Evolutionary conservation across 2,329 filamentous ascomycete genomes (phyloP), one percentile per base, ranked within the genome.

Genomic region (Fusarium scirpi): DNA sequence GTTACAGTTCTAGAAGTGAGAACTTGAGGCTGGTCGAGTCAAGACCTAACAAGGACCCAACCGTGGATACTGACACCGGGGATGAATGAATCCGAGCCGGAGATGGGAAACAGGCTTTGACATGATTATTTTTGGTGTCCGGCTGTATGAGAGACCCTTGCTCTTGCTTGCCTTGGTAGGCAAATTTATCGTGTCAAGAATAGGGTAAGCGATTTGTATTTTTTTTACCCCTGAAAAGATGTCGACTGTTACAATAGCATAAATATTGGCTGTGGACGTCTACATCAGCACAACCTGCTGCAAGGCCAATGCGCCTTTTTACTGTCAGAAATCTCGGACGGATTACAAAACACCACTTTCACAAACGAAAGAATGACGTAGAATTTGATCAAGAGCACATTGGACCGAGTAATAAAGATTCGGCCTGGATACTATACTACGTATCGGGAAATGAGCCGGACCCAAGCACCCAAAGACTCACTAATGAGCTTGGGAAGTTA

Each of bases 121-220:
- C 40, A 65, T 46, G 45, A 32, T 60, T 67, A 55, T 70, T 67
- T 53, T 69, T 51, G 58, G 43, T 51, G 12, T 13, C 55, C 40
- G 38, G 41, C 34, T 54, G 25, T n/a, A 32, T 30, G 4, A 27
- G 40, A 29, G 18, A 25, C 24, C 34, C 46, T 62, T 62, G 32
- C 29, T 25, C 46, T 62, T 62, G 32, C 32, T 25, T 41, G 56
- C 25, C 46, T 62, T 62, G 38, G 40, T 32, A 41, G 61, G 9
- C 30, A 25, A 34, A 5, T 6, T 27, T 41, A 18, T 47, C 40
- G 13, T 49, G 15, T 25, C n/a, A 25, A 29, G 32, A 27, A 45
- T 20, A 52, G 53, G 43, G 32, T 44, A 57, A 24, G 38, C 16
- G 18, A 41, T 30, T 18, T 22, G 38, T 27, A 41, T 57, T 29